Evolutionary conservation across 495 filamentous ascomycete genomes (phyloP), one percentile per base, ranked within the genome.

Genomic region (Penicillium macrosclerotiorum): DNA sequence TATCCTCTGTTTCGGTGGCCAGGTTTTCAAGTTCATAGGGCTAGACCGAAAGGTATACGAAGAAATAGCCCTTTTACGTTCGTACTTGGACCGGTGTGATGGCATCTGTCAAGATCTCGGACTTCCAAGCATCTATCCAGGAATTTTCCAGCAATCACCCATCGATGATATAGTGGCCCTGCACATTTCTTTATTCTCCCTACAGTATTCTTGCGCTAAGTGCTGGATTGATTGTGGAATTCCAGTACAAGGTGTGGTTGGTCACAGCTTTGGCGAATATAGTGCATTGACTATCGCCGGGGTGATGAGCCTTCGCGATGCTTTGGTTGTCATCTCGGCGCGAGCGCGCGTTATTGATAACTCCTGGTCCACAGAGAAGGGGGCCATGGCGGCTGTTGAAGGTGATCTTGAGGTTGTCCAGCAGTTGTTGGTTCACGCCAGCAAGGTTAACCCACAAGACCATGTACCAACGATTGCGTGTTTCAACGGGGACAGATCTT

Each of bases 1-100:
- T 1, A 52, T 82, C 2, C 52, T 83, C 0, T 78, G 73, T 47
- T 81, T 83, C 34, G 77, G 78, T 3, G 77, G 77, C 5, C 78
- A 83, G 45, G 54, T 68, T 0, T 74, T 71, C 0, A 69, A 43
- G 0, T 73, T 45, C 17, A 51, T 80, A 0, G 75, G 76, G 0
- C 44, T 81, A 0, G 58, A 73, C 33, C 47, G 55, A 6, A 8
- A 42, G 1, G 6, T 77, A 1, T 78, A 69, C 27, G 51, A 75
- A 1, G 34, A 44, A 0, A 41, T 64, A 1, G 46, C 40, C 0
- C 16, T 80, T 2, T 42, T 79, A 0, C 63, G 67, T 8, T 48
- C 38, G 0, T 50, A 82, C 49, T 49, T 83, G 2, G 30, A 49
- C 20, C 12, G 9, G 0, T 35, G 29, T n/a, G 14, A 51, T 30